Conservation (phyloP, 805 yeast genomes). For the Yamadazyma akitaensis region DNA sequence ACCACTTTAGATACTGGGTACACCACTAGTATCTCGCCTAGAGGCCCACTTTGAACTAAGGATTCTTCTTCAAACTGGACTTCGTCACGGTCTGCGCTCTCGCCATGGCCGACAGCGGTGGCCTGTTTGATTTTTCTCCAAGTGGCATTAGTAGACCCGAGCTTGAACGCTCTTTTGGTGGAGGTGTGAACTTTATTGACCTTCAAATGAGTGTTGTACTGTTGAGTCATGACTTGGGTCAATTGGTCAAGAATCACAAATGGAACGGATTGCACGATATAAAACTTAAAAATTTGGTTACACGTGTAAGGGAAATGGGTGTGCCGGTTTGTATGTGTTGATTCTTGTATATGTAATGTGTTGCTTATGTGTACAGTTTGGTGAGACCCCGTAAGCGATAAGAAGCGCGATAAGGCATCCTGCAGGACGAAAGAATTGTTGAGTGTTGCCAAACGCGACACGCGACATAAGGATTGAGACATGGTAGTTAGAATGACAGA, state of each 20-base stretch:
- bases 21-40: conserved; percentile 31
- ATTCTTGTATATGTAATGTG: too few relatives aligned
- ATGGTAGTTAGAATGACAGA: too few relatives aligned
- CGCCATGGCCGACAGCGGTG: conserved; percentile 13
- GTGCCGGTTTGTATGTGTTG: not conserved
- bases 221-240: conserved; percentile 1
- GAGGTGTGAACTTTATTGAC: conserved; percentile 24
- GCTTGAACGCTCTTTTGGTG: conserved; percentile 33
- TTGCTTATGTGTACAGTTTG: too few relatives aligned
- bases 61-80: conserved; percentile 7
- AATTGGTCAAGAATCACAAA: not conserved
- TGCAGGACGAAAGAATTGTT: too few relatives aligned
- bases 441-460: too few relatives aligned
- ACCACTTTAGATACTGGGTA: conserved; percentile 17
- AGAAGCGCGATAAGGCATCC: too few relatives aligned
- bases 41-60: conserved; percentile 25
- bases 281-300: not conserved
- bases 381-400: too few relatives aligned
- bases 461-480: too few relatives aligned
- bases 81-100: not conserved
- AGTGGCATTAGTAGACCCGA: conserved; percentile 41
- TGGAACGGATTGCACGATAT: not conserved
- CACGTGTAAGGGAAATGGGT: not conserved
- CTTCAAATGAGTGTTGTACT: conserved; percentile 18
- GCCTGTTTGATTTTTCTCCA: conserved; percentile 41